Conservation (phyloP, 148 eudicot species). For the Polygonum aviculare region DNA sequence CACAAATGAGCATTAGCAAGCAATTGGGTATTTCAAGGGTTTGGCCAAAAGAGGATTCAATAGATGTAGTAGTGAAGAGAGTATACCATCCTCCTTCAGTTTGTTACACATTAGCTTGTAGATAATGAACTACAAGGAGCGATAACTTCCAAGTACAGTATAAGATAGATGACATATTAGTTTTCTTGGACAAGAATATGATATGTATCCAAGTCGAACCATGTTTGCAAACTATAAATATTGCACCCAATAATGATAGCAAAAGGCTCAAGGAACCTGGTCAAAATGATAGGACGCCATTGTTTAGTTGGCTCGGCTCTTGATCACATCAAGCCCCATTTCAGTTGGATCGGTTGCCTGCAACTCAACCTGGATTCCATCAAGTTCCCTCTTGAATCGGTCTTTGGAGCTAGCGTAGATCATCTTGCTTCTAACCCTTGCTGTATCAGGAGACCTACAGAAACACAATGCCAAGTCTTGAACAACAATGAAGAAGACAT, state of each 20-base stretch:
- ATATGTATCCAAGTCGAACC: neutral
- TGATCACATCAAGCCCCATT: conserved; percentile 14
- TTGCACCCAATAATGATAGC: neutral
- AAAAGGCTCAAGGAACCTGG: conserved; percentile 4
- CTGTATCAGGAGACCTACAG: conserved; percentile 12
- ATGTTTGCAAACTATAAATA: conserved; percentile 5
- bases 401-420: conserved; percentile 15
- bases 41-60: neutral
- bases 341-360: conserved; percentile 14
- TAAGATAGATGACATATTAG: conserved; percentile 1
- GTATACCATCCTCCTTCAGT: neutral
- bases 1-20: neutral
- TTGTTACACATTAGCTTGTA: conserved; percentile 5
- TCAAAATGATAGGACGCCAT: neutral
- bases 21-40: neutral
- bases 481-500: neutral
- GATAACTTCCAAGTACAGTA: conserved; percentile 2
- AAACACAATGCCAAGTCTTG: neutral
- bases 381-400: conserved; percentile 14
- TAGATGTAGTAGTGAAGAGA: neutral
- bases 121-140: neutral
- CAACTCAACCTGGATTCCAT: conserved; percentile 13
- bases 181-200: neutral
- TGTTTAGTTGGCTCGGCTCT: conserved; percentile 12
- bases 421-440: conserved; percentile 17